Evolutionary conservation across 768 basidiomycete genomes (phyloP), one percentile per base, ranked within the genome.

Genomic region (Lyophyllum atratum): DNA sequence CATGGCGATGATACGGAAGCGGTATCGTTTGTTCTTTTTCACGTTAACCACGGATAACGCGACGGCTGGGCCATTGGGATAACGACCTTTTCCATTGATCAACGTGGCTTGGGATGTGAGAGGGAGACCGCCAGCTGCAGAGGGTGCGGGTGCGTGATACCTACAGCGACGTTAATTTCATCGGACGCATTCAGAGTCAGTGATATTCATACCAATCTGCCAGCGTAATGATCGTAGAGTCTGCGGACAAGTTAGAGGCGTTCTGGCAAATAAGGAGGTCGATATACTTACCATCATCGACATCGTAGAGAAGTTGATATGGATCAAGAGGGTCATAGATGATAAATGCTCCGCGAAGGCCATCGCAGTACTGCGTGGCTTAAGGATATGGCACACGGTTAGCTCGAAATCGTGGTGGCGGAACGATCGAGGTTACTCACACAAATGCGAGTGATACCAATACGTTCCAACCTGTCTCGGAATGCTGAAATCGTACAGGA

Each of bases 31-130:
- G 1, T 68, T 66, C 3, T 48, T 54, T 9, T 66, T 52, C 22
- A 80, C 79, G 15, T 66, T 70, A 39, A 76, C 63, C 42, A 80
- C 70, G 0, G 74, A 62, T 7, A 76, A 63, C 26, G 66, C 51
- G 3, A 63, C 59, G 0, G 59, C 50, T 3, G 63, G 58, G 19
- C 66, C 65, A 46, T 66, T 69, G 1, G 51, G 3, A 31, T 65
- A 72, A n/a, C 78, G 72, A 8, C 79, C 79, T 3, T 69, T 65
- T 5, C 79, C 79, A 39, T 80, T 80, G 58, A 80, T 66, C 48
- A 69, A 40, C 1, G 63, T 65, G 3, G 68, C 49, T 21, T 56
- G 53, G 10, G 61, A 46, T 2, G 44, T 48, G 25, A 59, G 51
- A 3, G 51, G 47, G 12, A 26, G 12, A 21, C 28, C 25, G 4